phyloP scores from a whole-genome alignment of 83 land plant species.

The Picea abies region DNA sequence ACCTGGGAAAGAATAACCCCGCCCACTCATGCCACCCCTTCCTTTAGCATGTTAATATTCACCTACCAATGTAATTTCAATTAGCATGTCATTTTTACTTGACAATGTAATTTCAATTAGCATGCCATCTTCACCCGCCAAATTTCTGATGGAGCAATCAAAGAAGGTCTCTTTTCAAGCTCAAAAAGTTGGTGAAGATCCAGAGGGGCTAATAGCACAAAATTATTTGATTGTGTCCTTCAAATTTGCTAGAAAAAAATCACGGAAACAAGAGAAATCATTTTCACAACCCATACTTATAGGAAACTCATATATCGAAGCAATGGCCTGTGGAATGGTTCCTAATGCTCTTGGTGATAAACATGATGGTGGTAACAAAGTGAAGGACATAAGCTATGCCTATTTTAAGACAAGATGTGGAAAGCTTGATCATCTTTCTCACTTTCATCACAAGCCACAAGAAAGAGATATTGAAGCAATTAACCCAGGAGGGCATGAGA shows the following conservation, averaged over 20 bases:
- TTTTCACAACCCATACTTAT: slow-evolving; percentile 47
- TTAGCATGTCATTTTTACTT: too few relatives aligned
- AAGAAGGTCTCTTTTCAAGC: slow-evolving; percentile 24
- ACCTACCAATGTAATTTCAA: too few relatives aligned
- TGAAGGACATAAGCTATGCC: too few relatives aligned
- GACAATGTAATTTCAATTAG: slow-evolving; percentile 38
- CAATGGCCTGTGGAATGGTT: not conserved
- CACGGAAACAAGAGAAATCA: slow-evolving; percentile 14
- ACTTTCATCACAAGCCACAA: slow-evolving; percentile 37
- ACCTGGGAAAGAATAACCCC: too few relatives aligned
- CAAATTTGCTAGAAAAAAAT: not conserved
- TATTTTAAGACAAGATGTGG: slow-evolving; percentile 28
- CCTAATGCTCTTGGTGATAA: too few relatives aligned
- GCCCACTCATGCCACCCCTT: too few relatives aligned
- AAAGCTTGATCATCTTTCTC: slow-evolving; percentile 57
- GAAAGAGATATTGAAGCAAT: slow-evolving; percentile 16
- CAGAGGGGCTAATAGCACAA: not conserved
- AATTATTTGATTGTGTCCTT: not conserved
- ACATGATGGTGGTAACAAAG: too few relatives aligned
- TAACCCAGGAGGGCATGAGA: slow-evolving; percentile 1
- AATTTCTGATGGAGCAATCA: not conserved
- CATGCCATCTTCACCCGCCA: slow-evolving; percentile 54
- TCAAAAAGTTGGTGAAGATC: slow-evolving; percentile 2
- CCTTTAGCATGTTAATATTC: fast-evolving
- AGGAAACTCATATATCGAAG: slow-evolving; percentile 14